These are phyloP conservation scores for Hypholoma fasciculare DNA, from an alignment of 768 basidiomycete species.

Conservation along the genomic window DNA sequence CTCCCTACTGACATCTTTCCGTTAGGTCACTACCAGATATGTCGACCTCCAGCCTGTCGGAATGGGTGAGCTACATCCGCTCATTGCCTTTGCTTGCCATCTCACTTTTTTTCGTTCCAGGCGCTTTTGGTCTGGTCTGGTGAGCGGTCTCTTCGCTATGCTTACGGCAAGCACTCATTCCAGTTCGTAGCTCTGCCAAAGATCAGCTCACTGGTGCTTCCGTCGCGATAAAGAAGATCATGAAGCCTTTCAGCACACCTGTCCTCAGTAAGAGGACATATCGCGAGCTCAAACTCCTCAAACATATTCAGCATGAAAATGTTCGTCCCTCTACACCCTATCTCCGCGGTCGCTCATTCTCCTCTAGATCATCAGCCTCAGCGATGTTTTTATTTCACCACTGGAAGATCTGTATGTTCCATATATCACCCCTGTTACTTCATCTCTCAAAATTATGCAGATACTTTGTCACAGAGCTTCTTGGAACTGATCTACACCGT, in stretches of 20 bases:
- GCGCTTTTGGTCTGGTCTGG: slow-evolving; percentile 99
- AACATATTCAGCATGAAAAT: slow-evolving; percentile 99
- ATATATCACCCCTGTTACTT: neutral
- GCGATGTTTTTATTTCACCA: slow-evolving; percentile 99
- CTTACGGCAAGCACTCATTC: slow-evolving; percentile 4
- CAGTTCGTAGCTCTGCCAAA: slow-evolving; percentile 73
- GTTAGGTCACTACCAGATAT: slow-evolving; percentile 95
- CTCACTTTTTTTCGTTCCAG: slow-evolving; percentile 33
- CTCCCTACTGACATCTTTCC: slow-evolving; percentile 15
- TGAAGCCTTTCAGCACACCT: slow-evolving; percentile 99
- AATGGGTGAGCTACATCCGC: slow-evolving; percentile 71
- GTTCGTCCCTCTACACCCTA: slow-evolving; percentile 40
- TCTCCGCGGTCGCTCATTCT: neutral
- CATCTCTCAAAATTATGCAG: slow-evolving; percentile 38
- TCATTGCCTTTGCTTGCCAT: neutral
- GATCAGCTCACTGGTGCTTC: slow-evolving; percentile 92
- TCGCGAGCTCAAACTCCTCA: slow-evolving; percentile 95
- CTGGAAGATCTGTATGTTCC: slow-evolving; percentile 87
- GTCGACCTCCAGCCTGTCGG: slow-evolving; percentile 98
- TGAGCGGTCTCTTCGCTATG: slow-evolving; percentile 33
- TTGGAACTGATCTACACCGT: slow-evolving; percentile 97
- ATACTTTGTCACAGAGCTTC: slow-evolving; percentile 98
- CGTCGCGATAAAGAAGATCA: slow-evolving; percentile 99
- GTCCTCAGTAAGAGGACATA: slow-evolving; percentile 98
- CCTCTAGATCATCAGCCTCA: slow-evolving; percentile 91